Evolutionary conservation across 805 yeast species (phyloP), one percentile per base, ranked within the genome.

Genomic region (Starmerella sp.): DNA sequence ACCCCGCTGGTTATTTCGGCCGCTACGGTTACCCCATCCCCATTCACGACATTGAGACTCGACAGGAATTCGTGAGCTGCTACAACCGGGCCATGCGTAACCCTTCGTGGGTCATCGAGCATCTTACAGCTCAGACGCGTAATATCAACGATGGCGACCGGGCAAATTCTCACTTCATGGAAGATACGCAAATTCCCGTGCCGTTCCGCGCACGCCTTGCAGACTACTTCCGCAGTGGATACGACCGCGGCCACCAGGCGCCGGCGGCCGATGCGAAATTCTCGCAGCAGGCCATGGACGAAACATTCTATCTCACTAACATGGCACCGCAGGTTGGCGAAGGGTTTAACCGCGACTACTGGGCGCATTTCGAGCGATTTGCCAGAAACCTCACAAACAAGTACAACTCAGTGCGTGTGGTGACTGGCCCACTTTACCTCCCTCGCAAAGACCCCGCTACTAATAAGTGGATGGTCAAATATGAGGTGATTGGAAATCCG

Each of bases 221-320:
- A 57, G 97, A 93, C 70, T 93, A 85, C 68, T 93, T 91, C 75
- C 78, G 97, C 63, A 83, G 93, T 35, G 98, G 98, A 1, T 93
- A 87, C 69, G 98, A 93, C 69, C 74, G 97, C 60, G 98, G 98
- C 6, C 98, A 93, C 70, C 88, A 86, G 64, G 97, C 96, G 0
- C 97, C 98, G 3, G 98, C 98, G 5, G 97, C 97, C 0, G 86
- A 93, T 68, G 97, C 97, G 30, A 89, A 87, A 67, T 93, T 81
- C 71, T 80, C 81, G 35, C 98, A 93, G 70, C 62, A 67, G 17
- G 97, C 97, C 17, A 91, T 93, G 97, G 84, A 93, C 69, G 95
- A 91, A 68, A 93, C 98, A 0, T 93, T 93, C 65, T 80, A 74
- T 60, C 73, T 93, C 63, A 83, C 95, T 6, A 93, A 93, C 69